Conservation (phyloP, 148 eudicot species). For the Pharnaceum exiguum region DNA sequence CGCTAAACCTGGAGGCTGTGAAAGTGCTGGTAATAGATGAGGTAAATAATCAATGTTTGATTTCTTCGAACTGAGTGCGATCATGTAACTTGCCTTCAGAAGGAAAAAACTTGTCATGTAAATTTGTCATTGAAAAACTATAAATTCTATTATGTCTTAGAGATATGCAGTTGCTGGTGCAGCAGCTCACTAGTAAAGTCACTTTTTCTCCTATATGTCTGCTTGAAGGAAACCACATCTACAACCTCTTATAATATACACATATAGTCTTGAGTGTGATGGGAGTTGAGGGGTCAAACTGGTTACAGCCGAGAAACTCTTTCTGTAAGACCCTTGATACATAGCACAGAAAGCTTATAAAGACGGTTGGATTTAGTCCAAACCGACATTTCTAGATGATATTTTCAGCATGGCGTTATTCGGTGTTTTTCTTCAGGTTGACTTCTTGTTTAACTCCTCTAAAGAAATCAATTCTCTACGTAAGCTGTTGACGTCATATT, state of each 20-base stretch:
- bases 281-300: neutral
- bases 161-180: too few species aligned
- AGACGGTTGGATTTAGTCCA: too few species aligned
- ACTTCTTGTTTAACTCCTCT: constrained; percentile 82
- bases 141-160: too few species aligned
- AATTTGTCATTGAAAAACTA: neutral
- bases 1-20: constrained; percentile 58
- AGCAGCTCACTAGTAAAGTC: too few species aligned
- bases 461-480: constrained; percentile 65
- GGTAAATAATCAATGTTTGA: constrained; percentile 37
- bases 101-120: neutral
- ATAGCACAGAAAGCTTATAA: too few species aligned
- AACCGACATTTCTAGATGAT: too few species aligned
- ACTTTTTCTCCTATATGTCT: too few species aligned
- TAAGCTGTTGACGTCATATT: constrained; percentile 68
- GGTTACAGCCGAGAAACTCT: too few species aligned
- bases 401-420: constrained; percentile 2
- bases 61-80: neutral
- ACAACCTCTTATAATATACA: neutral
- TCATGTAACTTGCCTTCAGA: neutral
- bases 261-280: neutral
- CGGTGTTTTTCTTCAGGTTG: constrained; percentile 48
- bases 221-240: too few species aligned
- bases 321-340: constrained; percentile 2
- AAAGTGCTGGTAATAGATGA: constrained; percentile 82